Evolutionary conservation across 1,284 basidiomycete species (phyloP).

Genomic region (Melampsora abietis-canadensis): DNA sequence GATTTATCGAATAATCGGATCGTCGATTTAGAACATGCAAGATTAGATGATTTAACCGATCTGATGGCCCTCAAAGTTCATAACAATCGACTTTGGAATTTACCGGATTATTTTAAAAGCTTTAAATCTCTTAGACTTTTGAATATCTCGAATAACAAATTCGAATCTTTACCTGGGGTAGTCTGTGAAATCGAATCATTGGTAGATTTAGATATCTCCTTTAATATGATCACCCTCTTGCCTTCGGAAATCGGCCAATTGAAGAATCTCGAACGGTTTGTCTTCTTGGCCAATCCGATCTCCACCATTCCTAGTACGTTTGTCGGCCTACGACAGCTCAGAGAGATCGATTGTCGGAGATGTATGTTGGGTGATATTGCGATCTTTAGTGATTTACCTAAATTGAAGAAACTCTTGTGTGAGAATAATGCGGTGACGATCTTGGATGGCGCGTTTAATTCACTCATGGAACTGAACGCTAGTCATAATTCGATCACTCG

Average conservation of each 20-base stretch:
- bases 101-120: conserved; percentile 79
- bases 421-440: conserved; percentile 78
- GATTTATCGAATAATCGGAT: conserved; percentile 94
- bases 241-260: conserved; percentile 77
- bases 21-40: conserved; percentile 79
- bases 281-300: conserved; percentile 84
- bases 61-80: conserved; percentile 74
- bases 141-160: conserved; percentile 97
- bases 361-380: conserved; percentile 76
- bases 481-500: conserved; percentile 70
- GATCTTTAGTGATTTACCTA: conserved; percentile 67
- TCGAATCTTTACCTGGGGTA: conserved; percentile 72
- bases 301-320: conserved; percentile 70
- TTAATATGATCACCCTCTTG: conserved; percentile 80
- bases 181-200: conserved; percentile 73
- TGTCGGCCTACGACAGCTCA: conserved; percentile 63
- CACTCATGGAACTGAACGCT: conserved; percentile 63
- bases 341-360: conserved; percentile 73
- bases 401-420: conserved; percentile 66
- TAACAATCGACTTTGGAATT: conserved; percentile 84
- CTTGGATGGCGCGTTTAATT: conserved; percentile 58
- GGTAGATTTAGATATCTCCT: conserved; percentile 86
- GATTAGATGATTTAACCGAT: conserved; percentile 71
- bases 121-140: conserved; percentile 71
- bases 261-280: conserved; percentile 67